These are phyloP conservation scores for Xylaria venustula DNA, from an alignment of 495 filamentous ascomycete genomes.

Conservation along the genomic window DNA sequence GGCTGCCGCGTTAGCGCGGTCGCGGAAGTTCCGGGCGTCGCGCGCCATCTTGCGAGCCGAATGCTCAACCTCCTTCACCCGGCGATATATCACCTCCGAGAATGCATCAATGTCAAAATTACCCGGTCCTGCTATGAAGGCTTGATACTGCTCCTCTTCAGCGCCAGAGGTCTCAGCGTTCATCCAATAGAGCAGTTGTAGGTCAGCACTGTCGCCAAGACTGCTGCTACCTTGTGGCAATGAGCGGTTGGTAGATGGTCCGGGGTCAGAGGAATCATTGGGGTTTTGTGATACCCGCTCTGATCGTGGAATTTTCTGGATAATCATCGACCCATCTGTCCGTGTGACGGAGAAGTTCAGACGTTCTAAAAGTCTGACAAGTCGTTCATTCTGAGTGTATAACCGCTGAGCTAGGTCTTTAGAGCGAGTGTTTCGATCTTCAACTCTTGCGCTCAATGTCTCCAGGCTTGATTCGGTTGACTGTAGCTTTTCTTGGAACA, in stretches of 20 bases:
- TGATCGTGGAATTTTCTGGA: slow-evolving; percentile 73
- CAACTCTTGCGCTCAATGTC: slow-evolving; percentile 49
- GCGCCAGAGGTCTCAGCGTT: slow-evolving; percentile 60
- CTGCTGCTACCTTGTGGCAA: slow-evolving; percentile 39
- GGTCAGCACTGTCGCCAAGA: slow-evolving; percentile 52
- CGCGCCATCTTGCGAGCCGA: slow-evolving; percentile 87
- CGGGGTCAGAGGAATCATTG: slow-evolving; percentile 60
- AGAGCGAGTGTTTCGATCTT: slow-evolving; percentile 64
- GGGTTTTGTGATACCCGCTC: slow-evolving; percentile 50
- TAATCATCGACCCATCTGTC: slow-evolving; percentile 67
- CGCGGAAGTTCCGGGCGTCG: slow-evolving; percentile 81
- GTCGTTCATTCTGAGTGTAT: slow-evolving; percentile 71
- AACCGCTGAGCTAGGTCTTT: slow-evolving; percentile 82
- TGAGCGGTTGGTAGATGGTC: slow-evolving; percentile 58
- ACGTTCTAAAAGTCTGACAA: slow-evolving; percentile 76
- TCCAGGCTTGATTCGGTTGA: slow-evolving; percentile 50
- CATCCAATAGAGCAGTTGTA: slow-evolving; percentile 76
- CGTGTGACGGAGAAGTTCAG: slow-evolving; percentile 78
- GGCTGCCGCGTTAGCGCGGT: slow-evolving; percentile 79
- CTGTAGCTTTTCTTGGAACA: slow-evolving; percentile 57
- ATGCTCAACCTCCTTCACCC: slow-evolving; percentile 85
- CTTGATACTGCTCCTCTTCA: slow-evolving; percentile 68
- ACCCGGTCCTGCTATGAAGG: slow-evolving; percentile 66
- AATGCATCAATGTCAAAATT: slow-evolving; percentile 81
- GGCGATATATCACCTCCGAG: slow-evolving; percentile 76